Base-by-base conservation (phyloP, 1,284 basidiomycete species). In the Rhodotorula sp. region DNA sequence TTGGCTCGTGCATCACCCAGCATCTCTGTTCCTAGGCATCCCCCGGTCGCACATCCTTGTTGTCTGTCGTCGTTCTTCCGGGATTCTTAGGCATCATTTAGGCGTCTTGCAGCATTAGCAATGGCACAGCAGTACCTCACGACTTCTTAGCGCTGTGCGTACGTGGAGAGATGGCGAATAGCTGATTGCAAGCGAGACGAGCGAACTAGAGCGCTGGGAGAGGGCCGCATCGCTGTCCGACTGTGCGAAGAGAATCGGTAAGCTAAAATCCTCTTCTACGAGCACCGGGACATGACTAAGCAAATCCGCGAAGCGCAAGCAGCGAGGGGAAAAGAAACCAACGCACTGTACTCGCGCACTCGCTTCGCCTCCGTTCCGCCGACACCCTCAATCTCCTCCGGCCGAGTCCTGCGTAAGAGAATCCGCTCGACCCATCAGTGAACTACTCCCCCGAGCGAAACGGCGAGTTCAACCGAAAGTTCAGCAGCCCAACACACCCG, bases 331-430 rank as follows among this genome's bases (percentile, higher is more conserved):
- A 30, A 29, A 7, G 34, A 22, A 13, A 2, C 10, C 24, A 36
- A 66, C 72, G 44, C 30, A 74, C 72, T 74, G 66, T 93, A 91
- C 72, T 86, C 83, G 70, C 85, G 86, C 24, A 88, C 91, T 71
- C 86, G 84, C 77, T 86, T 88, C 81, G 94, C 92, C 81, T 94
- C 93, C 72, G 85, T 82, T 48, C 89, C 90, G 27, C 92, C 91
- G 0, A 96, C 91, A 3, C 94, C 93, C 53, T 88, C 87, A 39
- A 94, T 84, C 73, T 91, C 86, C 80, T 96, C 93, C 13, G 93
- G 34, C 44, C 73, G 36, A 20, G 54, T 30, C 4, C 71, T 69
- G 49, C n/a, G 4, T 15, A 20, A 34, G 32, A 9, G 58, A 5
- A 9, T 32, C 1, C 2, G 5, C 6, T 20, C 22, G 1, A 46